A percentile compares a stretch with the other conserved stretches of the same genome.
These are phyloP conservation scores for Cystobasidium tubakii DNA, from an alignment of 768 basidiomycete genomes.

Conservation along the genomic window DNA sequence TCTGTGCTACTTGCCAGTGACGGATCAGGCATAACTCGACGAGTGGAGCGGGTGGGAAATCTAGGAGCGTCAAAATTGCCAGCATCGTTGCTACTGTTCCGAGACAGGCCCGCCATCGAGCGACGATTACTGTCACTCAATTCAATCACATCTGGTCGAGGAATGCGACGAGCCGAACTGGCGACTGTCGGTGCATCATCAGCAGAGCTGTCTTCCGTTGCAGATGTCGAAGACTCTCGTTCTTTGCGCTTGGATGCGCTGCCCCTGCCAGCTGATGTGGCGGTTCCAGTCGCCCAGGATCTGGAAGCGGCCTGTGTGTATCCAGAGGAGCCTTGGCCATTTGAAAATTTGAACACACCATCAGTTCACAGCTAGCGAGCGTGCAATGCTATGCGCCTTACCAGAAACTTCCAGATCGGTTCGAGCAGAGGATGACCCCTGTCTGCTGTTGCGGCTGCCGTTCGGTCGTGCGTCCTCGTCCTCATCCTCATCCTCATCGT, in stretches of 20 bases:
- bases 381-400: no score
- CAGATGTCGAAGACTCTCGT: constrained; percentile 7
- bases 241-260: neutral
- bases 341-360: no score
- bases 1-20: neutral
- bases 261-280: neutral
- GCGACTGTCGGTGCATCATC: neutral
- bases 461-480: neutral
- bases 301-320: neutral
- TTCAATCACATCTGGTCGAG: neutral
- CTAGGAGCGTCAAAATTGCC: neutral
- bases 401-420: no score
- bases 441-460: neutral
- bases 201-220: neutral
- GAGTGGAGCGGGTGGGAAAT: neutral
- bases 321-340: neutral
- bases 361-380: no score
- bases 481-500: no score
- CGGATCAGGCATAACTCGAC: neutral
- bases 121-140: neutral
- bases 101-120: neutral
- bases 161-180: neutral
- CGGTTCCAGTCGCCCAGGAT: neutral
- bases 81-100: neutral
- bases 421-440: no score